Evolutionary conservation across 768 basidiomycete species (phyloP).

Genomic region (Russula sp.): DNA sequence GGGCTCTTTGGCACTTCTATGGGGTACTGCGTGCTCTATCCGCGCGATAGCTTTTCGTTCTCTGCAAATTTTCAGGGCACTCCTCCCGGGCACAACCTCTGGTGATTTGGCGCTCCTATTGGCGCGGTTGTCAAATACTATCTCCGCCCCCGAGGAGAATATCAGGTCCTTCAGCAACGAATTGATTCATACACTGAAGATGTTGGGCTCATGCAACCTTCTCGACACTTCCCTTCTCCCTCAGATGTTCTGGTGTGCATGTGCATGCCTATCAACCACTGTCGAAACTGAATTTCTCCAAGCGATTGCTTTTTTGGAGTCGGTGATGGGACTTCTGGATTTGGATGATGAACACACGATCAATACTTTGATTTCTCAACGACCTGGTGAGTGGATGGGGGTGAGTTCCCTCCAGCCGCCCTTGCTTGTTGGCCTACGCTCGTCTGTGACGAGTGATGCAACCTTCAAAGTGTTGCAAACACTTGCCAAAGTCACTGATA

Average conservation of each 20-base stretch:
- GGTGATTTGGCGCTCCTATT: constrained; percentile 71
- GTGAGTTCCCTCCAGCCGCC: constrained; percentile 58
- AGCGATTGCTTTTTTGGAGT: constrained; percentile 55
- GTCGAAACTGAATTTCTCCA: constrained; percentile 74
- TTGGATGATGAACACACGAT: constrained; percentile 59
- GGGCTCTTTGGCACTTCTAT: constrained; percentile 72
- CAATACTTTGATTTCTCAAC: constrained; percentile 60
- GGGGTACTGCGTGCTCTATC: constrained; percentile 85
- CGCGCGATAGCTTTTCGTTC: constrained; percentile 82
- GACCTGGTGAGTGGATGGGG: constrained; percentile 67
- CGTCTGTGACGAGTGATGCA: constrained; percentile 55
- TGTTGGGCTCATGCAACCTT: constrained; percentile 48
- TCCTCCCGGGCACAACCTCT: constrained; percentile 64
- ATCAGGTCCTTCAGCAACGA: constrained; percentile 81
- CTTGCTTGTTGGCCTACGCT: constrained; percentile 72
- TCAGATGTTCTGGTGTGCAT: constrained; percentile 81
- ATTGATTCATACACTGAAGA: constrained; percentile 67
- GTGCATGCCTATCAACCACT: constrained; percentile 75
- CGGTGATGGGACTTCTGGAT: constrained; percentile 60
- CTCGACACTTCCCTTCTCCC: constrained; percentile 60
- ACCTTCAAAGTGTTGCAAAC: constrained; percentile 64
- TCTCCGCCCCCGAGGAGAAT: constrained; percentile 67
- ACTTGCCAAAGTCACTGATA: constrained; percentile 53
- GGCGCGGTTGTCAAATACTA: constrained; percentile 75
- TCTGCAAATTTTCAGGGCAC: constrained; percentile 79